These are phyloP conservation scores for Talaromyces albobiverticillius DNA, from an alignment of 2,329 filamentous ascomycete genomes.

Conservation along the genomic window DNA sequence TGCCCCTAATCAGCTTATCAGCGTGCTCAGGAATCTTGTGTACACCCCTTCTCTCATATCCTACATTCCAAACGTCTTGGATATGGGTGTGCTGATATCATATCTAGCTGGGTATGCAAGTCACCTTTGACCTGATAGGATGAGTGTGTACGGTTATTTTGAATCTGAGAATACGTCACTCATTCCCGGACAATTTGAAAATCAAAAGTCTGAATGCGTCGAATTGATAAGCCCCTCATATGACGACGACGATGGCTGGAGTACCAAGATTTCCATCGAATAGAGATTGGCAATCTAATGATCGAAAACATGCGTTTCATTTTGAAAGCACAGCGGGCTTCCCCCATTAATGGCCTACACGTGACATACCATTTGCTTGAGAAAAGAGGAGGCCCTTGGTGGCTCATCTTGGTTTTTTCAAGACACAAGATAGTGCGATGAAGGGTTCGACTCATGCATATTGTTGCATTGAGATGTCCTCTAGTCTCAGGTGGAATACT, in stretches of 20 bases:
- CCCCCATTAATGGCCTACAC: neutral
- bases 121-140: neutral
- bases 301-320: neutral
- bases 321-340: neutral
- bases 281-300: neutral
- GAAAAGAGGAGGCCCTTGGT: neutral
- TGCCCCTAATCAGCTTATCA: neutral
- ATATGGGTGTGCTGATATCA: neutral
- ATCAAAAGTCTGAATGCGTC: neutral
- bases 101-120: too few relatives aligned
- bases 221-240: neutral
- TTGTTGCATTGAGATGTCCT: too few relatives aligned
- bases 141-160: neutral
- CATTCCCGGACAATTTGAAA: neutral
- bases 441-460: too few relatives aligned
- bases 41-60: neutral
- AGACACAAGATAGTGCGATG: neutral
- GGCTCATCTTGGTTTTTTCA: neutral
- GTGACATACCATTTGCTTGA: neutral
- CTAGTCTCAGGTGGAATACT: too few relatives aligned
- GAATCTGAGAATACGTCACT: neutral
- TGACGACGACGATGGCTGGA: neutral
- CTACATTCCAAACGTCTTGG: slow-evolving; percentile 1
- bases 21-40: slow-evolving; percentile 1
- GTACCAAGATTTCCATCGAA: neutral